Base-by-base conservation (phyloP, 2,329 filamentous ascomycete genomes). In the Thielaviopsis musarum region DNA sequence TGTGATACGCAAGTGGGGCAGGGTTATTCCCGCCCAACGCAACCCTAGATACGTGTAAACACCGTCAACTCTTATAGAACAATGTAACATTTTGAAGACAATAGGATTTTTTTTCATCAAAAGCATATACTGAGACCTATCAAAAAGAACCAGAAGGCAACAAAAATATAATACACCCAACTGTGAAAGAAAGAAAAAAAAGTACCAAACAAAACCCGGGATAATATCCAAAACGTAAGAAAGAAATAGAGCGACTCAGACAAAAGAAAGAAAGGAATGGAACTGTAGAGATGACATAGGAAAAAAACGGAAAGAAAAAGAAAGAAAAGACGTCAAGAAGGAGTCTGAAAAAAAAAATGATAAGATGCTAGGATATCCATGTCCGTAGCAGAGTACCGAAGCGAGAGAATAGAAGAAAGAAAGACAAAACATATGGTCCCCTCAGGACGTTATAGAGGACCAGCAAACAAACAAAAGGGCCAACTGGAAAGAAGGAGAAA, bases 381-480 rank as follows among this genome's bases (percentile, higher is more conserved):
- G 22, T 19, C 22, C 22, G 6, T 17, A 12, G 10, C 30, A 10
- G 30, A 28, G 7, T 28, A 28, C 3, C 4, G 10, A 34, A 34
- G 10, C 30, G 19, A 34, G 52, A 30, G 22, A n/a, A 51, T 24
- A 10, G 45, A 54, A 7, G 58, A 53, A 22, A 53, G 17, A 52
- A 21, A 49, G 13, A 38, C 48, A 57, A 57, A 13, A 15, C 17
- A 51, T 19, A 24, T 21, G 38, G 49, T 54, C 57, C 49, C 15
- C 57, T 59, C 51, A 48, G 24, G 26, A 56, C 58, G 51, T 56
- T 38, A 55, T 52, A 59, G 58, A 28, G 24, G 51, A 52, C 41
- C 10, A 26, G 4, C 30, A 34, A 56, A 30, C 24, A 45, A 57
- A 30, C 24, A 45, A 57, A 60, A 41, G 26, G 24, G 45, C 53